phyloP scores from a whole-genome alignment of 2,329 filamentous ascomycete species.

The Diaporthe ampelina region DNA sequence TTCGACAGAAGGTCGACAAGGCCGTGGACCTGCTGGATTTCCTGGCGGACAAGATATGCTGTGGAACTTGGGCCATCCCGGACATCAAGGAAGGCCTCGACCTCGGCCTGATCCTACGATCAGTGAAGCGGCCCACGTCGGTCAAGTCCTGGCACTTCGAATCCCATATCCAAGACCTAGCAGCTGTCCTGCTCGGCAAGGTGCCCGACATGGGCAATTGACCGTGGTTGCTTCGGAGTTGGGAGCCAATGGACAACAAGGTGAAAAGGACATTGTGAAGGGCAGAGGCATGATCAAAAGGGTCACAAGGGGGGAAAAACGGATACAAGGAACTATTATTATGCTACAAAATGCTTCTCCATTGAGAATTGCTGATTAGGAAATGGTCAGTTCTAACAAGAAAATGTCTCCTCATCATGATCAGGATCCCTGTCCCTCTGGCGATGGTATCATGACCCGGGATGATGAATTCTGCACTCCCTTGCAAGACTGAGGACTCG shows the following conservation, averaged over 20 bases:
- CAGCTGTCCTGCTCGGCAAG: background rate
- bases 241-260: background rate
- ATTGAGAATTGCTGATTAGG: background rate
- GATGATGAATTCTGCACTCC: too few relatives aligned
- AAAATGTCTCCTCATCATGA: background rate
- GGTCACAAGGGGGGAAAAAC: background rate
- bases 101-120: background rate
- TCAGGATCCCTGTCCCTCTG: conserved; percentile 10
- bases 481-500: too few relatives aligned
- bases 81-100: background rate
- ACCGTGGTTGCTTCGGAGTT: background rate
- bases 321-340: too few relatives aligned
- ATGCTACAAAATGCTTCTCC: too few relatives aligned
- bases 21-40: background rate
- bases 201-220: background rate
- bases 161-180: background rate
- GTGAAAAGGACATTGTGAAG: background rate
- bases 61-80: background rate
- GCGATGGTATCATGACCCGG: conserved; percentile 22
- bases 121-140: background rate
- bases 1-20: background rate
- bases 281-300: background rate
- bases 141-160: background rate
- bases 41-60: background rate
- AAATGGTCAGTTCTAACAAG: background rate